Evolutionary conservation across 108 stramenopile genomes (phyloP), one percentile per base, ranked within the genome.

Genomic region (Chaetoceros tenuissimus): DNA sequence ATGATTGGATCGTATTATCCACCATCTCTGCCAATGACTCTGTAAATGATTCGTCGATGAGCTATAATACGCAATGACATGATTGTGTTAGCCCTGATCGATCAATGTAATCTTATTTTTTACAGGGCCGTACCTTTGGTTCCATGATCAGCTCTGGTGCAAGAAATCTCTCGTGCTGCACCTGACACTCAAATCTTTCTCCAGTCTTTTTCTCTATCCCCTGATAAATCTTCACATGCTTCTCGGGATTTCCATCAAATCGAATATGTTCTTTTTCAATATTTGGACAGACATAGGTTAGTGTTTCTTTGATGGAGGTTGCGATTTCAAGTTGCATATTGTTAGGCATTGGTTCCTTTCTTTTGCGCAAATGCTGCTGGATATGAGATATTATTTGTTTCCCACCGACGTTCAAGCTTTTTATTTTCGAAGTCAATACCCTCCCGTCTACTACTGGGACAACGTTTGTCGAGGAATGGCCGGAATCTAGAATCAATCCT

Each of bases 101-200:
- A n/a, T n/a, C n/a, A n/a, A n/a, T n/a, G n/a, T n/a, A n/a, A n/a
- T n/a, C n/a, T n/a, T n/a, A 72, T 58, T 53, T 83, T 71, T 47
- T 73, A 23, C 67, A 54, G 56, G 48, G 55, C 46, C 80, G 80
- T 52, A 85, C 79, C 67, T 85, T 81, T 8, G 84, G 84, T 47
- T 79, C 78, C 51, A 85, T 82, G 74, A 85, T 81, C 47, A 85
- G 63, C 50, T 85, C 84, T 30, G 81, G 81, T 28, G 73, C 84
- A 46, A 85, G 67, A 60, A 85, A 85, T 21, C 34, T 40, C 13
- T 40, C 34, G 13, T 40, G 13, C 34, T 40, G 8, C 5, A 40
- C 13, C 8, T 40, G 5, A 5, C 5, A 10, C 13, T 5, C 5
- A 5, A 5, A 40, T 13, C 8, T 5, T 10, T 10, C 8, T 13